Percentiles rank a stretch among this genome's conserved stretches.
These are phyloP conservation scores for Beauveria asiatica DNA, from an alignment of 2,329 filamentous ascomycete species.

Conservation along the genomic window DNA sequence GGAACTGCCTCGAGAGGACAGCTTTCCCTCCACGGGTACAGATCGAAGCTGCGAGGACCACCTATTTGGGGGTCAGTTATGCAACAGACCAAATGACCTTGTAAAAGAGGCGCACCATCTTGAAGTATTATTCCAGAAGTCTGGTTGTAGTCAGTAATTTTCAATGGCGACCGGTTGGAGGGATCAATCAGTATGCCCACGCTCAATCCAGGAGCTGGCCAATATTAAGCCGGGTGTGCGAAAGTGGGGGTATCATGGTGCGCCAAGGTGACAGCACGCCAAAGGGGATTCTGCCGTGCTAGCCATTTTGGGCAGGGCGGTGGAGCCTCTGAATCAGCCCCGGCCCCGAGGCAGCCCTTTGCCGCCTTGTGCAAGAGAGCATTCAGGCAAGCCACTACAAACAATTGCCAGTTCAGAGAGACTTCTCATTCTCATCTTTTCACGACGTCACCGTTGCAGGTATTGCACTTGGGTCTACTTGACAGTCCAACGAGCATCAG, in stretches of 20 bases:
- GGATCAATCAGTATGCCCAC: slow-evolving; percentile 9
- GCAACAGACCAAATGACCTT: too few relatives aligned
- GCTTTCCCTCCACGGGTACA: slow-evolving; percentile 97
- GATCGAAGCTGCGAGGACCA: slow-evolving; percentile 97
- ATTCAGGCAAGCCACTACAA: not conserved
- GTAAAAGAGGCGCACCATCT: slow-evolving; percentile 28
- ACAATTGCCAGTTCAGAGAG: not conserved
- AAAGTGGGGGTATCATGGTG: slow-evolving; percentile 9
- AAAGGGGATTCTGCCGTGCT: slow-evolving; percentile 11
- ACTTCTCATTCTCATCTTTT: not conserved
- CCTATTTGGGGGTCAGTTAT: slow-evolving; percentile 43
- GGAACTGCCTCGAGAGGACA: slow-evolving; percentile 94
- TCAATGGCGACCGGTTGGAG: slow-evolving; percentile 10
- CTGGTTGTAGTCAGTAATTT: slow-evolving; percentile 14
- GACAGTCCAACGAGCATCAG: not conserved
- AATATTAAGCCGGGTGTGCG: slow-evolving; percentile 15
- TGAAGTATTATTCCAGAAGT: slow-evolving; percentile 18
- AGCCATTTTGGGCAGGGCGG: slow-evolving; percentile 9
- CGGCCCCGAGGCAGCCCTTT: slow-evolving; percentile 2
- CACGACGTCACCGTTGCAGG: not conserved
- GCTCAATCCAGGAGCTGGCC: slow-evolving; percentile 13
- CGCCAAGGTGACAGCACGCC: not conserved
- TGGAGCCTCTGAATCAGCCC: not conserved
- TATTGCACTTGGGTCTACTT: not conserved
- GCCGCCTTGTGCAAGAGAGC: not conserved